Evolutionary conservation across 768 basidiomycete genomes (phyloP).

Genomic region (Rhizopogon salebrosus): DNA sequence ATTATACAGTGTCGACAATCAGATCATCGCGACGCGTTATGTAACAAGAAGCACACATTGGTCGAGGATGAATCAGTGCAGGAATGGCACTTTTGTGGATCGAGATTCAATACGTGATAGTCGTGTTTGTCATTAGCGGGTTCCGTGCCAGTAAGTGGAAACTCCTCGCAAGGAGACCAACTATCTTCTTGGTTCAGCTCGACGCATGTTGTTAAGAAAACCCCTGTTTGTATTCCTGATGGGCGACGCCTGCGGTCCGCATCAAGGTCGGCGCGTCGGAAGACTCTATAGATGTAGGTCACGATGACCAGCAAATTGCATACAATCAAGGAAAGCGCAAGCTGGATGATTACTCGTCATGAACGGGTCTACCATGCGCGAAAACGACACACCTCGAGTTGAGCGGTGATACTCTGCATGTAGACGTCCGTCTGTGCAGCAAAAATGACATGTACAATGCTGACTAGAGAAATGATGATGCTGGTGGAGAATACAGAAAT

Average conservation of each 20-base stretch:
- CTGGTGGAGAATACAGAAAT: slow-evolving; percentile 10
- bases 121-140: not conserved
- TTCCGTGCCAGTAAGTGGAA: not conserved
- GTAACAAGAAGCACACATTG: not conserved
- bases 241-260: not conserved
- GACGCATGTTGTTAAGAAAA: not conserved
- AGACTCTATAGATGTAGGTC: not conserved
- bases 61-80: not conserved
- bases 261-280: not conserved
- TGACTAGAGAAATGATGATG: slow-evolving; percentile 4
- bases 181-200: not conserved
- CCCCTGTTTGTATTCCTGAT: not conserved
- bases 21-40: not conserved
- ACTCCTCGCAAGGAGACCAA: not conserved
- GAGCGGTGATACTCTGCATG: slow-evolving; percentile 8
- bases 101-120: not conserved
- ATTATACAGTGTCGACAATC: not conserved
- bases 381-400: slow-evolving; percentile 1
- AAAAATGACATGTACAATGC: slow-evolving; percentile 11
- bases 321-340: slow-evolving; percentile 2
- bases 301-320: slow-evolving; percentile 3
- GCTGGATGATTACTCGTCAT: not conserved
- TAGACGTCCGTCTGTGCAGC: slow-evolving; percentile 6
- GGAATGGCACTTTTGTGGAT: not conserved
- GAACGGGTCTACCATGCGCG: not conserved